phyloP scores from a whole-genome alignment of 257 asterid genomes.

The Leptodermis oblonga region DNA sequence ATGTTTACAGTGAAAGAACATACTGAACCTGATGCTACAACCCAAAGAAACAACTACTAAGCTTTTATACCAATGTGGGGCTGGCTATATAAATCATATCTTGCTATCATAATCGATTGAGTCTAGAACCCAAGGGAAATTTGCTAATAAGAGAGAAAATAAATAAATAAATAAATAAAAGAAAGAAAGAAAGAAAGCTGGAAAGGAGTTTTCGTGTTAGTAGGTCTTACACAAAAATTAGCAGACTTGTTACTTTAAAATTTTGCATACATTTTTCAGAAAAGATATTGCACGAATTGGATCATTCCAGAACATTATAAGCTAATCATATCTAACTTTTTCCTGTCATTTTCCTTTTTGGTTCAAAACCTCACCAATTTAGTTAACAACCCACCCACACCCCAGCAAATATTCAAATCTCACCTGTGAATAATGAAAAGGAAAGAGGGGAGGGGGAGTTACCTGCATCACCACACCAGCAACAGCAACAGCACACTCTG shows the following conservation, averaged over 20 bases:
- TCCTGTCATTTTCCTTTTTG: background rate
- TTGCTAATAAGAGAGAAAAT: too few species aligned
- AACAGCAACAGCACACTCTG: constrained; percentile 98
- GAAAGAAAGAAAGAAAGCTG: background rate
- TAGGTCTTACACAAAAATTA: background rate
- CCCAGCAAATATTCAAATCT: background rate
- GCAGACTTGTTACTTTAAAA: background rate
- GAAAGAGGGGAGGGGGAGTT: background rate
- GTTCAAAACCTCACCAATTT: background rate
- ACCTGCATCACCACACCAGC: constrained; percentile 99
- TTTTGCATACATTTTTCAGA: background rate
- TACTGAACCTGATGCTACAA: background rate
- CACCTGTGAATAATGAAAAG: background rate
- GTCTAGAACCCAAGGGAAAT: too few species aligned
- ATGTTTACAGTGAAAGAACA: background rate
- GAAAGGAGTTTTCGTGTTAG: background rate
- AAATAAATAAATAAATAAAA: too few species aligned
- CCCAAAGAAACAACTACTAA: too few species aligned
- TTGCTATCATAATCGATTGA: too few species aligned
- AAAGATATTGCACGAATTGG: background rate
- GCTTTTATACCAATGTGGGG: too few species aligned
- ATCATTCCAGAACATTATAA: background rate
- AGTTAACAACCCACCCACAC: background rate
- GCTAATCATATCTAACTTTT: background rate
- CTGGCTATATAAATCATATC: too few species aligned